Conservation (phyloP, 129 eudicot genomes). For the Silybum marianum region DNA sequence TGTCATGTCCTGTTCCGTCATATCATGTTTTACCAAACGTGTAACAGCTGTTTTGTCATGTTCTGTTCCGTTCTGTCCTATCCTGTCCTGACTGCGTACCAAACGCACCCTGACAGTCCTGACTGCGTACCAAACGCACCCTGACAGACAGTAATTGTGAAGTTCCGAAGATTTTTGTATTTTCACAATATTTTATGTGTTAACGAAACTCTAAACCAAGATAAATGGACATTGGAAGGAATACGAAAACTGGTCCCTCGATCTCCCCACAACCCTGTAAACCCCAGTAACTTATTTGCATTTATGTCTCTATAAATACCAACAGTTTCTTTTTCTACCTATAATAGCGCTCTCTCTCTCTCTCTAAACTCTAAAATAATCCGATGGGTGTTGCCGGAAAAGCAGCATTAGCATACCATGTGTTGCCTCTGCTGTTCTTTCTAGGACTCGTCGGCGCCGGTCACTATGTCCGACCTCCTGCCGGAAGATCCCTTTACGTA, state of each 20-base stretch:
- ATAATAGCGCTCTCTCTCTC: background rate
- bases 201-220: too few species aligned
- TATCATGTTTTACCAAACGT: too few species aligned
- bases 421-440: background rate
- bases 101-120: too few species aligned
- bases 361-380: slow-evolving; percentile 18
- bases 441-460: background rate
- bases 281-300: background rate
- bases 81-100: too few species aligned
- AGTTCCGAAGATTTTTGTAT: too few species aligned
- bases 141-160: too few species aligned
- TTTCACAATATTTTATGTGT: too few species aligned
- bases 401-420: background rate
- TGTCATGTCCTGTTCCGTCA: too few species aligned
- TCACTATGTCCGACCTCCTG: slow-evolving; percentile 34
- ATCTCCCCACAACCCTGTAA: background rate
- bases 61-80: too few species aligned
- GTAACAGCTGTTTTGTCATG: too few species aligned
- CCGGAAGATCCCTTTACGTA: slow-evolving; percentile 14
- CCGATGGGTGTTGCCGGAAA: slow-evolving; percentile 8
- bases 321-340: slow-evolving; percentile 11
- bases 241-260: background rate
- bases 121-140: too few species aligned
- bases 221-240: too few species aligned
- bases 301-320: slow-evolving; percentile 19